Evolutionary conservation across 805 yeast species (phyloP), one percentile per base, ranked within the genome.

Genomic region (Myxozyma monticola): DNA sequence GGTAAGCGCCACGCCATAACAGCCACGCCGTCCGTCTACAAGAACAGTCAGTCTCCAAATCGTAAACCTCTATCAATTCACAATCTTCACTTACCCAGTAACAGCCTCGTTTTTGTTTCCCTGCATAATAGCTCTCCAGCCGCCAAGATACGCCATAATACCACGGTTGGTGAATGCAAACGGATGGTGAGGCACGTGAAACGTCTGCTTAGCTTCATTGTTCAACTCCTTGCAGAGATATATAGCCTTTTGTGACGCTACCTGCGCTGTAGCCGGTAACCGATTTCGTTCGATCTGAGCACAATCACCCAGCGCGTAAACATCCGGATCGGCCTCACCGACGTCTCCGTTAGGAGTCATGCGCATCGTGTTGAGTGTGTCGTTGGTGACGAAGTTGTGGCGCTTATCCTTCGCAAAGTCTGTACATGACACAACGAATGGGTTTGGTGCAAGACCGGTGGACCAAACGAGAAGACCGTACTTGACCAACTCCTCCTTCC

Each of bases 391-490:
- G 35, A 83, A 76, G 37, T 22, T 41, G 28, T 37, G 30, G 58
- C 84, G 76, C 60, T 73, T 75, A 63, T 84, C 84, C 57, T 71
- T 72, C 66, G 83, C 88, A 1, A 67, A 71, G 10, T 65, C 62
- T 25, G 81, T 68, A 24, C 71, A 66, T 20, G 71, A 66, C 42
- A 76, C 81, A 37, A 83, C 71, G 45, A 83, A 65, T 18, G 84
- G 84, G 53, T 80, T 77, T 57, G 80, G 81, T 3, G 85, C 80
- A 34, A 83, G 84, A 54, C 89, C 89, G 0, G 89, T 83, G 1
- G 88, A 81, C 89, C 89, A 83, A 36, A 83, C 66, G 62, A 87
- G 81, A 24, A 83, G 65, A 9, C 89, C 89, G 53, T 76, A 81
- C 43, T 85, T 82, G 30, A 45, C 59, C 29, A 51, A 54, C 38